These are phyloP conservation scores for Aspergillus novoparasiticus DNA, from an alignment of 2,329 filamentous ascomycete genomes.

Conservation along the genomic window DNA sequence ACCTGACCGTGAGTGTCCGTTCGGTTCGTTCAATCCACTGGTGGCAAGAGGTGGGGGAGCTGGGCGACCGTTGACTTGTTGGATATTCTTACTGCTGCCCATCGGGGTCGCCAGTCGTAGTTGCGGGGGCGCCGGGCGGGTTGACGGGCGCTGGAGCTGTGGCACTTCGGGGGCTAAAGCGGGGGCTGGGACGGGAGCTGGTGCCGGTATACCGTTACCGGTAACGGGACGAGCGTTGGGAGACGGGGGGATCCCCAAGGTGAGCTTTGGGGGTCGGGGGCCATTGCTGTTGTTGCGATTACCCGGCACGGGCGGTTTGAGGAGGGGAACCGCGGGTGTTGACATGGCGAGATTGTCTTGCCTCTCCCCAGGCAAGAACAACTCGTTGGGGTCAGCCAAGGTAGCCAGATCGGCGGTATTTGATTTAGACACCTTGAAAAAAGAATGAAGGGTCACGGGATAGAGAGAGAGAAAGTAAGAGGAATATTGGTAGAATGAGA, in stretches of 20 bases:
- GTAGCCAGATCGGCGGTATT: constrained; percentile 39
- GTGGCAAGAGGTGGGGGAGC: constrained; percentile 63
- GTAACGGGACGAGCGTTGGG: constrained; percentile 75
- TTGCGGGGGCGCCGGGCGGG: constrained; percentile 71
- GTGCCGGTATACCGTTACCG: constrained; percentile 47
- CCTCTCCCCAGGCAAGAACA: constrained; percentile 44
- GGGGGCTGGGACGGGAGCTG: constrained; percentile 28
- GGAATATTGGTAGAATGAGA: background rate
- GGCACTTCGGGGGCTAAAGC: constrained; percentile 26
- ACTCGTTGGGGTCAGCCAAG: constrained; percentile 43
- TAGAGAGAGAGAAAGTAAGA: background rate
- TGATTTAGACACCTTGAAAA: constrained; percentile 23
- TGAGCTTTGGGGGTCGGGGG: constrained; percentile 72
- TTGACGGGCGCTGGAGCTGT: constrained; percentile 37
- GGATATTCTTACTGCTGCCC: constrained; percentile 69
- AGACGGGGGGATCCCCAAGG: constrained; percentile 86
- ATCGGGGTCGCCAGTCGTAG: constrained; percentile 86
- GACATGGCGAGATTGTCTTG: constrained; percentile 62
- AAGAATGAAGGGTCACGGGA: constrained; percentile 11
- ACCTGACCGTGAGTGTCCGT: constrained; percentile 77
- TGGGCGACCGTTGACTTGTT: constrained; percentile 63
- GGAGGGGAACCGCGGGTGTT: constrained; percentile 71
- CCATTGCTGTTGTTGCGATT: constrained; percentile 62
- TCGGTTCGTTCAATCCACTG: constrained; percentile 77
- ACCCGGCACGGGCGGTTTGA: constrained; percentile 80